Conservation (phyloP, 2,329 filamentous ascomycete genomes). For the Dactylellina cionopaga region DNA sequence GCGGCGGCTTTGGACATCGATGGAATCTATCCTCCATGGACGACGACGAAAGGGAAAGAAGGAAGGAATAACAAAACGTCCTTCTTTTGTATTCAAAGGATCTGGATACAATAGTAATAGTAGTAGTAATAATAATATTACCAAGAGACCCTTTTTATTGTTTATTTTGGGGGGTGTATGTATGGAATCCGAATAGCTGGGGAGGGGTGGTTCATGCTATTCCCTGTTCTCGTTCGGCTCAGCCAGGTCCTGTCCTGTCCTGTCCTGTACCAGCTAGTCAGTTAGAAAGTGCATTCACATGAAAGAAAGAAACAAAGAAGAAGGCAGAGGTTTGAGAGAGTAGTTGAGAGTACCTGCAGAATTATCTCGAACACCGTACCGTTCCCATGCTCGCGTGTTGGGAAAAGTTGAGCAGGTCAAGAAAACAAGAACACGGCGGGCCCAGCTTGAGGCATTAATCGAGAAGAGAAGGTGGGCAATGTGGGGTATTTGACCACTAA, state of each 20-base stretch:
- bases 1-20: slow-evolving; percentile 48
- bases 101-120: too few relatives aligned
- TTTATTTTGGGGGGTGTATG: neutral
- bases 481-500: neutral
- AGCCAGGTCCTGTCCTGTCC: too few relatives aligned
- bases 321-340: neutral
- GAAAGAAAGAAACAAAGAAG: neutral
- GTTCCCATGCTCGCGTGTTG: neutral
- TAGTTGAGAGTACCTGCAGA: slow-evolving; percentile 6
- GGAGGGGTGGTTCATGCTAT: neutral
- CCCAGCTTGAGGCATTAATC: slow-evolving; percentile 30
- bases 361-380: neutral
- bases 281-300: neutral
- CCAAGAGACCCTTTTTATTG: too few relatives aligned
- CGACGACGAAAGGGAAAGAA: slow-evolving; percentile 4
- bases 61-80: neutral
- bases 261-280: too few relatives aligned
- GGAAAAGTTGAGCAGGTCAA: neutral
- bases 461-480: slow-evolving; percentile 31
- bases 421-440: too few relatives aligned
- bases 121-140: too few relatives aligned
- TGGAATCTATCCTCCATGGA: slow-evolving; percentile 51
- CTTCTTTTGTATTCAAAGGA: neutral
- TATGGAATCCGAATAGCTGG: neutral
- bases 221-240: too few relatives aligned